Evolutionary conservation across 2,329 filamentous ascomycete genomes (phyloP).

Genomic region (Calycina herbarum): DNA sequence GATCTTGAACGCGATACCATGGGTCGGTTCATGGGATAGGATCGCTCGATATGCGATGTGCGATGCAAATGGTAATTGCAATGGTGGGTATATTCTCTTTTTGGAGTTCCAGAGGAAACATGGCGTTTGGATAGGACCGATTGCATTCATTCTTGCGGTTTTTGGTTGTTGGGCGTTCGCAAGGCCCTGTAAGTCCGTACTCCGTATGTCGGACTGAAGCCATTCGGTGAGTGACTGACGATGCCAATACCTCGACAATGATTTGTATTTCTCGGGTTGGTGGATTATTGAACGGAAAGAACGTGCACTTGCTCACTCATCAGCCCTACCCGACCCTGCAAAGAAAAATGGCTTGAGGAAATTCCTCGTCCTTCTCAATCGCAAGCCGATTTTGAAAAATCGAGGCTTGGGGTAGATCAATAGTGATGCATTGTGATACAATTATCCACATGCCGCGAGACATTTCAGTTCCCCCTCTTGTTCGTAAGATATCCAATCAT

Average conservation of each 20-base stretch:
- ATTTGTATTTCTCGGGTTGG: background rate
- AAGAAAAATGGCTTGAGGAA: background rate
- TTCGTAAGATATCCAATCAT: slow-evolving; percentile 3
- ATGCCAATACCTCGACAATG: background rate
- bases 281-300: no score
- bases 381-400: background rate
- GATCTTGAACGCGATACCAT: background rate
- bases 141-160: slow-evolving; percentile 2
- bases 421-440: background rate
- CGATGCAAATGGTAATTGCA: background rate
- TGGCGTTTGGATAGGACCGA: slow-evolving; percentile 12
- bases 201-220: background rate
- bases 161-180: background rate
- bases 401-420: background rate
- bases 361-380: background rate
- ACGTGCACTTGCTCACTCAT: background rate
- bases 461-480: background rate
- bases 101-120: background rate
- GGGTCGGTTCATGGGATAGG: background rate
- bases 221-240: background rate
- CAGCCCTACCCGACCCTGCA: background rate
- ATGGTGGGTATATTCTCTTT: background rate
- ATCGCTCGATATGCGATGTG: background rate
- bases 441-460: background rate
- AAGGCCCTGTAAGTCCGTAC: background rate